phyloP scores from a whole-genome alignment of 73 alveolate genomes.

The Tetrahymena elliotti region DNA sequence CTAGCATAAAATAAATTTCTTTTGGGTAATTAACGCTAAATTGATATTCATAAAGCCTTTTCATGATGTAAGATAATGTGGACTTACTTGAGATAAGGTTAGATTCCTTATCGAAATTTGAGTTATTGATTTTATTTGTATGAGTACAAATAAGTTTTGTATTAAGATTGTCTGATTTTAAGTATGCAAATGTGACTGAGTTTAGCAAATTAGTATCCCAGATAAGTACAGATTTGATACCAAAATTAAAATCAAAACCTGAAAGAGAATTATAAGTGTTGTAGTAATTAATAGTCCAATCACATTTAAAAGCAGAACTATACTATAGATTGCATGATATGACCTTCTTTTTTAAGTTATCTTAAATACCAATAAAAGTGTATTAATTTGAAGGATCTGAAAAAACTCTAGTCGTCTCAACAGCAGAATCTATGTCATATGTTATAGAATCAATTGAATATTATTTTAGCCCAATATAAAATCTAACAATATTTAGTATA shows the following conservation, averaged over 20 bases:
- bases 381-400: neutral
- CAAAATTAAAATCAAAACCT: neutral
- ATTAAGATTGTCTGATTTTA: neutral
- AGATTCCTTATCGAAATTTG: neutral
- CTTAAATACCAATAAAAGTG: neutral
- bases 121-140: neutral
- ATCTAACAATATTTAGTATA: neutral
- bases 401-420: neutral
- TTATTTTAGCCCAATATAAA: neutral
- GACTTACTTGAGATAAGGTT: neutral
- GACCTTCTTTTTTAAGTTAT: neutral
- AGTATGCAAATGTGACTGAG: neutral
- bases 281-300: neutral
- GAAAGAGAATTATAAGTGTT: neutral
- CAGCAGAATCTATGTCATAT: neutral
- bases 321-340: neutral
- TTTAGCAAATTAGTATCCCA: neutral
- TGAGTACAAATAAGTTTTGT: neutral
- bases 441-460: neutral
- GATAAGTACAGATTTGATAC: neutral
- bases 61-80: neutral
- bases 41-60: neutral
- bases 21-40: neutral
- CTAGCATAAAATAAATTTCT: neutral
- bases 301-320: neutral